Evolutionary conservation across 2,329 filamentous ascomycete genomes (phyloP).

Genomic region (Alternaria metachromatica): DNA sequence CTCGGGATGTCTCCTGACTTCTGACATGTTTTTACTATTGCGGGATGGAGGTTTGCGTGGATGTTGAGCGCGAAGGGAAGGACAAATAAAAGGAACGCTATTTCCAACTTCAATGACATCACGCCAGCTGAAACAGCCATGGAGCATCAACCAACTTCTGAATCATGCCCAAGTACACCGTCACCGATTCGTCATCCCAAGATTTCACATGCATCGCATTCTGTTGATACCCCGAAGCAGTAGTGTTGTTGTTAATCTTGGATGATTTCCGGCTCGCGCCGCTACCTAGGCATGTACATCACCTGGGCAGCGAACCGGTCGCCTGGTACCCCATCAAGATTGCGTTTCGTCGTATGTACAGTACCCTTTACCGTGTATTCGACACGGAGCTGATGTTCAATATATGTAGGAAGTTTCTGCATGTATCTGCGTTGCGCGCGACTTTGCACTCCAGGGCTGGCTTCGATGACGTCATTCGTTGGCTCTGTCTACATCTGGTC

Average conservation of each 20-base stretch:
- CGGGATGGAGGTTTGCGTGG: background rate
- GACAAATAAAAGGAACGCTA: background rate
- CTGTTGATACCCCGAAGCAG: too few species aligned
- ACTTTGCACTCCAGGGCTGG: background rate
- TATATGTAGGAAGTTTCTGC: background rate
- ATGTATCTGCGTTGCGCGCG: background rate
- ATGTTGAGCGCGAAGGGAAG: background rate
- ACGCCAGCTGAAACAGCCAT: background rate
- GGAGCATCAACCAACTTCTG: background rate
- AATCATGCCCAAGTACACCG: background rate
- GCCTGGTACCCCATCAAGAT: background rate
- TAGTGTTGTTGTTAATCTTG: too few species aligned
- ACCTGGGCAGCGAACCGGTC: background rate
- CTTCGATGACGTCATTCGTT: background rate
- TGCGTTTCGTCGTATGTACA: background rate
- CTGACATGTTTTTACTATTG: background rate
- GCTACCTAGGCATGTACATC: too few species aligned
- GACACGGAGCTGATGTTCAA: background rate
- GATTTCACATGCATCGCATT: too few species aligned
- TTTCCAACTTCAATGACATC: slow-evolving; percentile 2
- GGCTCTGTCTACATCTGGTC: background rate
- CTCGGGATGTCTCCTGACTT: slow-evolving; percentile 1
- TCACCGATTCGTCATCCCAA: background rate
- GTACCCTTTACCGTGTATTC: background rate
- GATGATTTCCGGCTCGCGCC: too few species aligned